Evolutionary conservation across 306 rosid species (phyloP).

Genomic region (Bauhinia variegata): DNA sequence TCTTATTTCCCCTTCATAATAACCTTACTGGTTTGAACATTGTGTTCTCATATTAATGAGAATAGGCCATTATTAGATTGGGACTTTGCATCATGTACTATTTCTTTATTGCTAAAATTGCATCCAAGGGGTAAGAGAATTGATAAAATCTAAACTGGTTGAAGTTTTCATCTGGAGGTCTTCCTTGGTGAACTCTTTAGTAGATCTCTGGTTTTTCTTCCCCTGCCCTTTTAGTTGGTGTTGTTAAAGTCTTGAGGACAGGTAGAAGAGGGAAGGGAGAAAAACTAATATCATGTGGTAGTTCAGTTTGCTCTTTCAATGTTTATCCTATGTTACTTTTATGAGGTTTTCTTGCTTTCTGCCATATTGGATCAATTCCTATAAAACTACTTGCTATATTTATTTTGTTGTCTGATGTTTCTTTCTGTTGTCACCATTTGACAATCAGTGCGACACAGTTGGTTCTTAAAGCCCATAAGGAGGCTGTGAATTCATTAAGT

Average conservation of each 20-base stretch:
- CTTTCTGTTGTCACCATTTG: conserved; percentile 13
- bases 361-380: background rate
- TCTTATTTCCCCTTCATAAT: background rate
- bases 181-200: too few relatives aligned
- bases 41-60: conserved; percentile 1
- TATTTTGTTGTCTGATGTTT: conserved; percentile 33
- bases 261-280: too few relatives aligned
- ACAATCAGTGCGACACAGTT: conserved; percentile 80
- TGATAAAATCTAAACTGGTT: too few relatives aligned
- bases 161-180: too few relatives aligned
- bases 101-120: too few relatives aligned
- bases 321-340: conserved; percentile 9
- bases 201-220: too few relatives aligned
- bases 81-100: background rate
- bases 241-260: background rate
- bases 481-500: conserved; percentile 95
- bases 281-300: background rate
- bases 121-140: too few relatives aligned
- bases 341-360: conserved; percentile 19
- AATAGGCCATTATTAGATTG: conserved; percentile 1
- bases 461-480: conserved; percentile 95
- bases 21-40: conserved; percentile 2
- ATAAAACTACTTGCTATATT: conserved; percentile 7
- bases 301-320: conserved; percentile 15
- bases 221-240: too few relatives aligned